Percentiles rank a stretch among this genome's conserved stretches.
Evolutionary conservation across 768 basidiomycete genomes (phyloP).

Genomic region (Royoungia palumana): DNA sequence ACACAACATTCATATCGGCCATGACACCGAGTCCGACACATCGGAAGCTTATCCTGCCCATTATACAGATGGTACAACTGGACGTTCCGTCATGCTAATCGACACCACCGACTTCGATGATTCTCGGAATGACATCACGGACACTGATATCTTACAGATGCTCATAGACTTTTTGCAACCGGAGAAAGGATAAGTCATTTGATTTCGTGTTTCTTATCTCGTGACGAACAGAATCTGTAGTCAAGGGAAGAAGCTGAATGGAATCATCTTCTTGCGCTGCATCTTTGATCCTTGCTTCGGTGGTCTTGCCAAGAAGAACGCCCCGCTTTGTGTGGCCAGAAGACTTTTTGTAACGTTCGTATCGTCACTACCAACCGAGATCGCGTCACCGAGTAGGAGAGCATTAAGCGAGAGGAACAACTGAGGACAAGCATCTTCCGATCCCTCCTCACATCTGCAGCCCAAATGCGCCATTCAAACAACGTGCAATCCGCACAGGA

Average conservation of each 20-base stretch:
- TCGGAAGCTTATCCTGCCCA: not conserved
- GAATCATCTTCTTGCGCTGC: slow-evolving; percentile 47
- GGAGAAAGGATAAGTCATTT: not conserved
- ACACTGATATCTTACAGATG: slow-evolving; percentile 15
- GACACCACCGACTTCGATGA: slow-evolving; percentile 7
- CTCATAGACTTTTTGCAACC: slow-evolving; percentile 6
- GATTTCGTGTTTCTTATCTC: not conserved
- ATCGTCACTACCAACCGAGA: slow-evolving; percentile 49
- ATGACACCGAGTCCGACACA: slow-evolving; percentile 5
- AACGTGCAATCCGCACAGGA: slow-evolving; percentile 38
- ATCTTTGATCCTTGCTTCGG: slow-evolving; percentile 44
- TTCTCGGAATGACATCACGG: slow-evolving; percentile 9
- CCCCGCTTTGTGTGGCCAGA: slow-evolving; percentile 45
- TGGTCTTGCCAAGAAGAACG: slow-evolving; percentile 38
- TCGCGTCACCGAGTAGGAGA: slow-evolving; percentile 26
- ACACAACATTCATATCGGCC: slow-evolving; percentile 6
- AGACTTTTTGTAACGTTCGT: slow-evolving; percentile 40
- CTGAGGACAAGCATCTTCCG: slow-evolving; percentile 41
- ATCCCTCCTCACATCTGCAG: slow-evolving; percentile 40
- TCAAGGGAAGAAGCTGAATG: slow-evolving; percentile 29
- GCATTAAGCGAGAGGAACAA: slow-evolving; percentile 25
- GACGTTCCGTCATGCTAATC: slow-evolving; percentile 11
- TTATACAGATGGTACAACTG: not conserved
- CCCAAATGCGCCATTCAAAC: slow-evolving; percentile 38
- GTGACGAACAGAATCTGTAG: not conserved